Evolutionary conservation across 148 eudicot genomes (phyloP), one percentile per base, ranked within the genome.

Genomic region (Silene latifolia): DNA sequence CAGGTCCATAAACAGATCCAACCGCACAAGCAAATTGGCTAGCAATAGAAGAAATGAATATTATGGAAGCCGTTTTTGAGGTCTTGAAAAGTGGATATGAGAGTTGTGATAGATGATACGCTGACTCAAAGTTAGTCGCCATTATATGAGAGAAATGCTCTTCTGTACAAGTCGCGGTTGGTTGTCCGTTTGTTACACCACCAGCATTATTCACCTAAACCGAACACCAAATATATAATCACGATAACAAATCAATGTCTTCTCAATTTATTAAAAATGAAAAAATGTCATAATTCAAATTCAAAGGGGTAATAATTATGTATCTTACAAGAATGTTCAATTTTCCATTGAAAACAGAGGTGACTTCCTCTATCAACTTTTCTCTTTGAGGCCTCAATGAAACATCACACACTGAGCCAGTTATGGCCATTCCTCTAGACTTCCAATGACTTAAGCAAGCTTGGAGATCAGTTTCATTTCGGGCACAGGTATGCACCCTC

Each of bases 381-480:
- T 60, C 78, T 60, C 82, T 68, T 72, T 79, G 70, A 6, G 63
- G 69, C 39, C 74, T 72, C 27, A 63, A 67, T 21, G 82, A 74
- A 17, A 79, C 74, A 74, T 79, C 82, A 72, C 82, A 79, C 1
- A 79, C 21, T 11, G 82, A 79, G 8, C 78, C 82, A 11, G 64
- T 79, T 25, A 79, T 20, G 3, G 71, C 47, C 20, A 74, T 61
- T 5, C 82, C 82, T 64, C 63, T 79, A 3, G 73, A n/a, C 57
- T 72, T 68, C 82, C 82, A 79, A 59, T 68, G 74, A 15, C 4
- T 3, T 60, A 79, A 48, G 54, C 82, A 68, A 32, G 51, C 23
- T 11, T 74, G 21, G 24, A 79, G 77, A 2, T 79, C 69, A 0
- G 47, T 24, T 74, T 60, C 71, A 8, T 59, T 79, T 19, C 82